Conservation (phyloP, 2,329 filamentous ascomycete species). For the Aureobasidium pullulans region DNA sequence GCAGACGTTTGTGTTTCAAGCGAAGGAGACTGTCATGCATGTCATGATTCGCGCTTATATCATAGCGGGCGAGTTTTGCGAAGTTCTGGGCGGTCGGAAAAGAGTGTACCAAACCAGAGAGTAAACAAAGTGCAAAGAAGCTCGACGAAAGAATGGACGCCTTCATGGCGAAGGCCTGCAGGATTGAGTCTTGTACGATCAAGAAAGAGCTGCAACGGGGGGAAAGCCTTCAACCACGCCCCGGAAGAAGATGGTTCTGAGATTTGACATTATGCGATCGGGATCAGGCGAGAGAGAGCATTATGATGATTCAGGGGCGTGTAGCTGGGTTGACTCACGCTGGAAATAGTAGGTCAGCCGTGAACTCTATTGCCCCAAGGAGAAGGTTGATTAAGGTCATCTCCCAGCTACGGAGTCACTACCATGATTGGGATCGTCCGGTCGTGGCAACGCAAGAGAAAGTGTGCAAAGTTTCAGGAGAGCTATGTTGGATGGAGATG, state of each 20-base stretch:
- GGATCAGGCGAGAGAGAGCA: too few species aligned
- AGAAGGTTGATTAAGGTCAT: not conserved
- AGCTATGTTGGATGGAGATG: not conserved
- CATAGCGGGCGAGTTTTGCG: not conserved
- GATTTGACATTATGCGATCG: too few species aligned
- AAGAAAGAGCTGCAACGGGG: not conserved
- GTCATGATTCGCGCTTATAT: not conserved
- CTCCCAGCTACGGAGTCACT: not conserved
- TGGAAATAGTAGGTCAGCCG: not conserved
- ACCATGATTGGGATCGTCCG: not conserved
- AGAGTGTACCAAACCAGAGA: not conserved
- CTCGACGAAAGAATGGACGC: constrained; percentile 5
- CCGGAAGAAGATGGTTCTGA: too few species aligned
- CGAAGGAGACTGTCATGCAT: not conserved
- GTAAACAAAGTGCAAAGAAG: not conserved
- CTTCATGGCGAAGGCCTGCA: constrained; percentile 3
- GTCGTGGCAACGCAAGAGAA: not conserved
- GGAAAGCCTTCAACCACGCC: too few species aligned
- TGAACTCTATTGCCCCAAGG: too few species aligned
- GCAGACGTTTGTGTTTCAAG: not conserved
- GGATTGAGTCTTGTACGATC: not conserved
- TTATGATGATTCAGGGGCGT: too few species aligned
- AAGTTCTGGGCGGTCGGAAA: constrained; percentile 1
- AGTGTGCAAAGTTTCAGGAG: not conserved
- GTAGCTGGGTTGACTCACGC: too few species aligned